These are phyloP conservation scores for Hypericum androsaemum DNA, from an alignment of 345 rosid species.

Conservation along the genomic window DNA sequence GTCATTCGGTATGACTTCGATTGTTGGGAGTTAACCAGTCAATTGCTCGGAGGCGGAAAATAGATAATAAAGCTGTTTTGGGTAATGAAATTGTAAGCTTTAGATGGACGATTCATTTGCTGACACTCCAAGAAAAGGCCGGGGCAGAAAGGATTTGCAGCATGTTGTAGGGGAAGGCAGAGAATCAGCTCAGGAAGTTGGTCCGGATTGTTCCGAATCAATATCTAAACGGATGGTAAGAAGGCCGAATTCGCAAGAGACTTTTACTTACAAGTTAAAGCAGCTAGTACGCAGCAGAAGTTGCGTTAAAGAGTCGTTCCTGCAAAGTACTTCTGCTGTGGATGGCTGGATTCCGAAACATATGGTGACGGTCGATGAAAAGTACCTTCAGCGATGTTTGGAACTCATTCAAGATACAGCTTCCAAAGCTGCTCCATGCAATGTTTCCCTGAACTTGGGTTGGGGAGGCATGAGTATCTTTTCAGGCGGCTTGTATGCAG, in stretches of 20 bases:
- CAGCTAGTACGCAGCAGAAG: slow-evolving; percentile 41
- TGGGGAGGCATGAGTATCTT: slow-evolving; percentile 25
- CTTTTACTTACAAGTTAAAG: slow-evolving; percentile 37
- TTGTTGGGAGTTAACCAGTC: too few species aligned
- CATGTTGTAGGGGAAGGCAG: slow-evolving; percentile 14
- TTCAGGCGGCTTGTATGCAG: slow-evolving; percentile 23
- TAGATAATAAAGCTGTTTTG: not conserved
- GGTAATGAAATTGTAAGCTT: slow-evolving; percentile 9
- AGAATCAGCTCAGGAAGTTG: slow-evolving; percentile 15
- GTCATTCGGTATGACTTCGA: too few species aligned
- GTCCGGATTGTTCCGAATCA: slow-evolving; percentile 18
- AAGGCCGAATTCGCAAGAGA: slow-evolving; percentile 30
- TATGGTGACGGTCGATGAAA: slow-evolving; percentile 64
- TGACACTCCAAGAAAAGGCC: slow-evolving; percentile 28
- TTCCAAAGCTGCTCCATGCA: slow-evolving; percentile 36
- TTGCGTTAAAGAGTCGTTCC: slow-evolving; percentile 33
- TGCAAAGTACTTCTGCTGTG: slow-evolving; percentile 29
- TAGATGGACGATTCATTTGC: slow-evolving; percentile 42
- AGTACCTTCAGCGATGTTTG: slow-evolving; percentile 62
- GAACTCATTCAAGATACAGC: slow-evolving; percentile 49
- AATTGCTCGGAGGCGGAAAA: too few species aligned
- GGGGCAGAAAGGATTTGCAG: slow-evolving; percentile 34
- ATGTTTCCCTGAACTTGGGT: slow-evolving; percentile 32
- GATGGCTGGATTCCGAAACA: slow-evolving; percentile 62
- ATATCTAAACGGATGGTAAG: slow-evolving; percentile 26